These are phyloP conservation scores for Crithidia bombi DNA, from an alignment of 208 protist species.

Conservation along the genomic window DNA sequence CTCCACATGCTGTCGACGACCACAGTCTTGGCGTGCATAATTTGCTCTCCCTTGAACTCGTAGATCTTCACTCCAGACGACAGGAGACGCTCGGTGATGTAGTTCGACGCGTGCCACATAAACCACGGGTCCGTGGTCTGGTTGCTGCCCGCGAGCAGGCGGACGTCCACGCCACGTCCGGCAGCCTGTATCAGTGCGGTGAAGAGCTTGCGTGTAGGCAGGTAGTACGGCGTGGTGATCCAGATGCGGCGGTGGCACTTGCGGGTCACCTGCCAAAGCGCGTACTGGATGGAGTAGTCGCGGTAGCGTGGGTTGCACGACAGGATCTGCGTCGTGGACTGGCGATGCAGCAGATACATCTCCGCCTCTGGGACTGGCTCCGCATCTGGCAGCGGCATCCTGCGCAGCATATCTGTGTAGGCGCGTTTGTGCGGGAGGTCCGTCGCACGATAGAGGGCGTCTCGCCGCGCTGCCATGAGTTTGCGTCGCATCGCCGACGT, in stretches of 20 bases:
- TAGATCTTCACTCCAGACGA: slow-evolving; percentile 84
- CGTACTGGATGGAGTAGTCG: slow-evolving; percentile 90
- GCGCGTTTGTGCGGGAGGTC: slow-evolving; percentile 58
- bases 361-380: slow-evolving; percentile 79
- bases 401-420: slow-evolving; percentile 49
- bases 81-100: slow-evolving; percentile 84
- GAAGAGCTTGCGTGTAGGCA: slow-evolving; percentile 84
- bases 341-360: slow-evolving; percentile 49
- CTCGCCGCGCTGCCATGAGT: slow-evolving; percentile 43
- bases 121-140: slow-evolving; percentile 91
- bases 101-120: slow-evolving; percentile 91
- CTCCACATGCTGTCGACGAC: slow-evolving; percentile 93
- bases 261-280: slow-evolving; percentile 84
- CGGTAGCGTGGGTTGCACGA: slow-evolving; percentile 85
- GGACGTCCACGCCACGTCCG: slow-evolving; percentile 88
- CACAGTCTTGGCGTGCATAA: slow-evolving; percentile 94
- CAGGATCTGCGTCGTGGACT: slow-evolving; percentile 78
- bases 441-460: slow-evolving; percentile 40
- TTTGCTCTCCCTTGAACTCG: slow-evolving; percentile 85
- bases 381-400: slow-evolving; percentile 52
- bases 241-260: slow-evolving; percentile 84
- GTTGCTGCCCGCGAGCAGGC: slow-evolving; percentile 84
- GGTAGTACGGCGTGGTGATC: slow-evolving; percentile 93
- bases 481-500: slow-evolving; percentile 59
- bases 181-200: slow-evolving; percentile 78